Evolutionary conservation across 768 basidiomycete genomes (phyloP).

Genomic region (Tulasnella calospora): DNA sequence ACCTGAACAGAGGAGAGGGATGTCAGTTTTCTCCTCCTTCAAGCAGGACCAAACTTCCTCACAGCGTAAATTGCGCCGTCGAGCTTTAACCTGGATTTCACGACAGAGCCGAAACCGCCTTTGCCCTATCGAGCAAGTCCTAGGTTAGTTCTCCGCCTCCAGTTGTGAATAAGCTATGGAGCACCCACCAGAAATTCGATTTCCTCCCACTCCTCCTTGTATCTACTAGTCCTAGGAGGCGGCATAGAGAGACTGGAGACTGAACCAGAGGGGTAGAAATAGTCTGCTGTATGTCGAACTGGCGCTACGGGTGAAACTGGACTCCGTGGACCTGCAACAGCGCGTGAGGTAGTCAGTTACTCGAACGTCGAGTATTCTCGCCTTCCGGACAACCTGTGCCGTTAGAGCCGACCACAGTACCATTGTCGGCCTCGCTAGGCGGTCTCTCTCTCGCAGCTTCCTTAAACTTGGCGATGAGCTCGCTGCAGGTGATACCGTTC

Average conservation of each 20-base stretch:
- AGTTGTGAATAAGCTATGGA: neutral
- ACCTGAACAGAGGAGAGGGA: slow-evolving; percentile 43
- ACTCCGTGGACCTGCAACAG: slow-evolving; percentile 34
- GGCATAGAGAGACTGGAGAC: neutral
- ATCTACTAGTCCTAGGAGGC: slow-evolving; percentile 62
- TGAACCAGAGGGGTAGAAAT: slow-evolving; percentile 16
- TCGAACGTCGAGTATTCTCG: neutral
- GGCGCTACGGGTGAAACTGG: slow-evolving; percentile 50
- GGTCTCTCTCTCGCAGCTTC: neutral
- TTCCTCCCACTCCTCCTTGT: slow-evolving; percentile 93
- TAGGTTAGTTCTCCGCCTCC: neutral
- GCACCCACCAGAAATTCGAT: slow-evolving; percentile 66
- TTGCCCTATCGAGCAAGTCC: slow-evolving; percentile 53
- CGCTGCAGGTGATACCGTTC: neutral
- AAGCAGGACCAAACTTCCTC: slow-evolving; percentile 34
- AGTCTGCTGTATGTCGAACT: slow-evolving; percentile 32
- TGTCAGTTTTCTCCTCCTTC: neutral
- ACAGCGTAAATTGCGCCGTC: slow-evolving; percentile 81
- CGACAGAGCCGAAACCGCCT: slow-evolving; percentile 88
- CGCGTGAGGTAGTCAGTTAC: slow-evolving; percentile 14
- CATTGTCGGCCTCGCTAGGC: slow-evolving; percentile 6
- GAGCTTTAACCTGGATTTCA: slow-evolving; percentile 86
- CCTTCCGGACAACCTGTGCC: neutral
- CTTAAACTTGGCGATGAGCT: slow-evolving; percentile 24
- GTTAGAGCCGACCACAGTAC: slow-evolving; percentile 1